Evolutionary conservation across 495 filamentous ascomycete species (phyloP).

Genomic region (Saxispiralis lemnorum): DNA sequence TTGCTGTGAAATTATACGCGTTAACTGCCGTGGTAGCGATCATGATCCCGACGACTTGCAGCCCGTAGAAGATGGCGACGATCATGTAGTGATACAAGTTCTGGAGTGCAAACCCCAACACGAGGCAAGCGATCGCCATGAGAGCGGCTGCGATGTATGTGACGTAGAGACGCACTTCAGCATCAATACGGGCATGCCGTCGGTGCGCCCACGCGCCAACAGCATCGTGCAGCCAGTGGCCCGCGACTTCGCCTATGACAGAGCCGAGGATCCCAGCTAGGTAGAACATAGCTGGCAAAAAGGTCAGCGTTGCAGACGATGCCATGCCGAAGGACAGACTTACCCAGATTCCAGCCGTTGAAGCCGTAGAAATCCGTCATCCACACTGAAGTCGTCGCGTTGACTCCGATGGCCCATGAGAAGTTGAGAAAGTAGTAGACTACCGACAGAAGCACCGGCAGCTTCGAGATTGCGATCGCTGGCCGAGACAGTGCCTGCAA

Average conservation of each 20-base stretch:
- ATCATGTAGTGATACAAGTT: conserved; percentile 39
- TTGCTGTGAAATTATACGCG: too few relatives aligned
- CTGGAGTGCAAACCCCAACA: conserved; percentile 39
- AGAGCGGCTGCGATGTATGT: conserved; percentile 34
- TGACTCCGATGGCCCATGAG: conserved; percentile 42
- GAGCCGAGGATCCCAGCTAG: conserved; percentile 40
- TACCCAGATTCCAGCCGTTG: conserved; percentile 34
- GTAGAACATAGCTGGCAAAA: too few relatives aligned
- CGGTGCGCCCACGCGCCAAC: conserved; percentile 32
- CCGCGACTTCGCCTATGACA: conserved; percentile 33
- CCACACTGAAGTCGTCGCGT: conserved; percentile 42
- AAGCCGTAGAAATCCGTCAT: conserved; percentile 38
- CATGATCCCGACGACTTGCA: conserved; percentile 45
- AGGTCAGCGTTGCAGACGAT: too few relatives aligned
- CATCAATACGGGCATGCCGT: conserved; percentile 33
- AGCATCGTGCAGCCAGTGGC: conserved; percentile 43
- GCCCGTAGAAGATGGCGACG: conserved; percentile 35
- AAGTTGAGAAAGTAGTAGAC: conserved; percentile 43
- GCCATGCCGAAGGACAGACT: too few relatives aligned
- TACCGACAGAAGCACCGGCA: conserved; percentile 30
- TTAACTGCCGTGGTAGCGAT: conserved; percentile 44
- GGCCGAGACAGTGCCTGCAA: conserved; percentile 30
- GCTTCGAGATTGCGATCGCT: conserved; percentile 32
- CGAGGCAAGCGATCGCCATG: conserved; percentile 32
- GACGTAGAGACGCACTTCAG: conserved; percentile 39